These are phyloP conservation scores for Chionographis japonica DNA, from an alignment of 106 monocot genomes.

Conservation along the genomic window DNA sequence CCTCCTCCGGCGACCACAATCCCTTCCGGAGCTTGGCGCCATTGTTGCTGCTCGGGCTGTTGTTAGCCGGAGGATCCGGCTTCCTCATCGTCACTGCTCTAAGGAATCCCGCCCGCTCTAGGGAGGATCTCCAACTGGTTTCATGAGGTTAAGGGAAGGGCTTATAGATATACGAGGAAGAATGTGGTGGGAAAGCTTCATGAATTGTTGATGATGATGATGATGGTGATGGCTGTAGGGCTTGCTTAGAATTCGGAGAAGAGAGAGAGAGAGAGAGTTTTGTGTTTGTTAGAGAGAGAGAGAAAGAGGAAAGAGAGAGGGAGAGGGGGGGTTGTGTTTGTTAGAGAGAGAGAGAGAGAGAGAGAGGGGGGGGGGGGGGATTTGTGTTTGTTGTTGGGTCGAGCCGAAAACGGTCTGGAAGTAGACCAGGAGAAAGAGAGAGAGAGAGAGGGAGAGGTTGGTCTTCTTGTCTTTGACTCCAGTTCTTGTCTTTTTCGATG, in stretches of 20 bases:
- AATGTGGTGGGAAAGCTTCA: slow-evolving; percentile 15
- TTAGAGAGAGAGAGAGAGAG: slow-evolving; percentile 15
- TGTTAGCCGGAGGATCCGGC: slow-evolving; percentile 20
- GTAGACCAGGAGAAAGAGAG: slow-evolving; percentile 18
- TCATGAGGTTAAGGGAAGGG: background rate
- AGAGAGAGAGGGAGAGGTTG: slow-evolving; percentile 4
- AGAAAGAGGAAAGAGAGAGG: slow-evolving; percentile 12
- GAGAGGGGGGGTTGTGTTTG: slow-evolving; percentile 4
- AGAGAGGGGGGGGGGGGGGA: too few species aligned
- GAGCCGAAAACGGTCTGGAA: slow-evolving; percentile 31
- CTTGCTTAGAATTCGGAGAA: slow-evolving; percentile 65
- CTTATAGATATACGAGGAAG: slow-evolving; percentile 17
- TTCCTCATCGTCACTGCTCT: slow-evolving; percentile 41
- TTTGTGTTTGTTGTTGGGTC: slow-evolving; percentile 20
- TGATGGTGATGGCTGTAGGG: slow-evolving; percentile 49
- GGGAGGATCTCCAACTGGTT: too few species aligned
- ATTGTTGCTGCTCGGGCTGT: background rate
- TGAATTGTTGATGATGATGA: slow-evolving; percentile 19
- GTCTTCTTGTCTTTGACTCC: slow-evolving; percentile 76
- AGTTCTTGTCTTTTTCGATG: slow-evolving; percentile 57
- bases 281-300: slow-evolving; percentile 15
- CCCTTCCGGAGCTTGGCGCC: slow-evolving; percentile 54
- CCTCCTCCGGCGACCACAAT: slow-evolving; percentile 74
- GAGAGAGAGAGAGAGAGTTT: slow-evolving; percentile 22
- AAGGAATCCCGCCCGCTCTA: too few species aligned